These are phyloP conservation scores for Pyricularia grisea DNA, from an alignment of 2,329 filamentous ascomycete genomes.

Conservation along the genomic window DNA sequence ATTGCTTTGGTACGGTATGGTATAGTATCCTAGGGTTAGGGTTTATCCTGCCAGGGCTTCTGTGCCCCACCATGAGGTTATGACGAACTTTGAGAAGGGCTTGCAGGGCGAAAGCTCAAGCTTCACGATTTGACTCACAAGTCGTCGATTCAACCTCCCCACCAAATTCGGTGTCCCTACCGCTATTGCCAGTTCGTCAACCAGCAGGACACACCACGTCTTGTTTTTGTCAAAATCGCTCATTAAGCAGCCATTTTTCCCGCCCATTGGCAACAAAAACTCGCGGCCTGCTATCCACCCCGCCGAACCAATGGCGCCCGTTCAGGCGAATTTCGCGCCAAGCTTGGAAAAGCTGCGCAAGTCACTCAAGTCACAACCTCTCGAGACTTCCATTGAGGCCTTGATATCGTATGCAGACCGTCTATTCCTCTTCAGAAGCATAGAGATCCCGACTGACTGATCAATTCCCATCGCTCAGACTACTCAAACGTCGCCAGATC, in stretches of 20 bases:
- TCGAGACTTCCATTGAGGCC: slow-evolving; percentile 76
- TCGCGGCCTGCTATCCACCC: neutral
- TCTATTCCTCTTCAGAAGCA: neutral
- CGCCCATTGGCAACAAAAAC: neutral
- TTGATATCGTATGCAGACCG: slow-evolving; percentile 60
- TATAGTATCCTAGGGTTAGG: neutral
- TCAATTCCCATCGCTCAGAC: slow-evolving; percentile 34
- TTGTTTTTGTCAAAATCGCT: neutral
- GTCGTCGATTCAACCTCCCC: neutral
- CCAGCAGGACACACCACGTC: neutral
- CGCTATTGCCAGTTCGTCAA: neutral
- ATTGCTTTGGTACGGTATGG: neutral
- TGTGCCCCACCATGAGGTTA: neutral
- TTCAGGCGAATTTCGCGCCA: slow-evolving; percentile 53
- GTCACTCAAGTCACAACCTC: slow-evolving; percentile 62
- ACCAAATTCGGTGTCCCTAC: neutral
- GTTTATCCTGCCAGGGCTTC: neutral
- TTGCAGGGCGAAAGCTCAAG: neutral
- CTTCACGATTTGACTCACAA: neutral
- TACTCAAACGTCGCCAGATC: slow-evolving; percentile 87
- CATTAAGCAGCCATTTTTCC: neutral
- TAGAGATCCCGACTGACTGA: neutral
- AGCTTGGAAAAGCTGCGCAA: slow-evolving; percentile 71
- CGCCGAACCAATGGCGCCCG: slow-evolving; percentile 41
- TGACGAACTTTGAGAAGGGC: neutral